A percentile compares a stretch with the other conserved stretches of the same genome.
Evolutionary conservation across 1,139 yeast species (phyloP).

Genomic region (Yamadazyma atlantica): DNA sequence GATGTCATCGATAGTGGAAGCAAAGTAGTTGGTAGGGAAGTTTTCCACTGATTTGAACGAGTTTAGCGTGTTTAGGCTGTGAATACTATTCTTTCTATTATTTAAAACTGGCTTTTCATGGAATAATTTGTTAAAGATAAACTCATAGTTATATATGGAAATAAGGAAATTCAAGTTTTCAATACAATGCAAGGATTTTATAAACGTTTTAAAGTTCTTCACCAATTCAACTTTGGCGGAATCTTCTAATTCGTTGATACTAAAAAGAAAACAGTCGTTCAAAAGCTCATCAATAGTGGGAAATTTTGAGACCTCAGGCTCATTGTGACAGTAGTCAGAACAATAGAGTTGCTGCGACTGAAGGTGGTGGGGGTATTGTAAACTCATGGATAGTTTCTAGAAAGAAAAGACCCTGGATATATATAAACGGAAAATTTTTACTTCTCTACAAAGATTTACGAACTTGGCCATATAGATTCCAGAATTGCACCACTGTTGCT

Average conservation of each 20-base stretch:
- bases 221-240: conserved; percentile 15
- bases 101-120: conserved; percentile 5
- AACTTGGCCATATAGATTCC: no score
- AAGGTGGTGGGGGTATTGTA: no score
- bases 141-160: conserved; percentile 46
- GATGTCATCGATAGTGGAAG: conserved; percentile 34
- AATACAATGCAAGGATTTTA: conserved; percentile 35
- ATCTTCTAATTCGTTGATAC: conserved; percentile 20
- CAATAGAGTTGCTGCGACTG: no score
- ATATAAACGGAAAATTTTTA: neutral
- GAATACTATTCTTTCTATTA: conserved; percentile 6
- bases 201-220: conserved; percentile 20
- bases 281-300: conserved; percentile 27
- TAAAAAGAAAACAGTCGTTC: conserved; percentile 24
- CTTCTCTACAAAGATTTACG: no score
- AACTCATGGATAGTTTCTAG: no score
- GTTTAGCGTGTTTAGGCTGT: conserved; percentile 7
- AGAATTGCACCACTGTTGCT: no score
- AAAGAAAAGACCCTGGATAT: no score
- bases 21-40: conserved; percentile 28
- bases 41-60: conserved; percentile 19
- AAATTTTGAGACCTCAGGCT: neutral
- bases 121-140: conserved; percentile 15
- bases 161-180: conserved; percentile 48
- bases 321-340: no score